These are phyloP conservation scores for Cynara cardunculus DNA, from an alignment of 129 eudicot genomes.

Conservation along the genomic window DNA sequence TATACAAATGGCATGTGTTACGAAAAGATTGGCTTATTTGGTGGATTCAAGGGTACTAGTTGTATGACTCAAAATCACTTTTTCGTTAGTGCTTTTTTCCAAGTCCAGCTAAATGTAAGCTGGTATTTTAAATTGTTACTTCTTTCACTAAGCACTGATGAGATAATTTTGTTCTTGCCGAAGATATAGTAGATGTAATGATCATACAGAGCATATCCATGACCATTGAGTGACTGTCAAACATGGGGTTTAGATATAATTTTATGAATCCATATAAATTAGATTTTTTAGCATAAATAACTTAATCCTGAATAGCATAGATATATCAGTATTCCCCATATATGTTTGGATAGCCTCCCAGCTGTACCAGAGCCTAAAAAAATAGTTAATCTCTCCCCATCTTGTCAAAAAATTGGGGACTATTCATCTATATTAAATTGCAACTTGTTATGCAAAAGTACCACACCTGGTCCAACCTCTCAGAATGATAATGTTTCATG, in stretches of 20 bases:
- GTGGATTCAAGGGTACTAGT: not conserved
- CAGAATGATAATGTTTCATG: not conserved
- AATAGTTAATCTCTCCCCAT: not conserved
- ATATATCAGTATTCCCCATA: not conserved
- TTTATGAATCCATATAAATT: not conserved
- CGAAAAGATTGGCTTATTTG: not conserved
- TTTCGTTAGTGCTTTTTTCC: not conserved
- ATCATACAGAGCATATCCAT: not conserved
- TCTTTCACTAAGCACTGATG: conserved; percentile 7
- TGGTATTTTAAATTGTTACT: not conserved
- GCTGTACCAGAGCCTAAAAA: not conserved
- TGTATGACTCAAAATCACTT: not conserved
- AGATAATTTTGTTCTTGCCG: not conserved
- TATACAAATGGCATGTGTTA: not conserved
- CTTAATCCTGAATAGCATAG: not conserved
- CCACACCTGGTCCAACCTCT: not conserved
- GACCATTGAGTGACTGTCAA: conserved; percentile 3
- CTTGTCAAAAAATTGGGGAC: not conserved
- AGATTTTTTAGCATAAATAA: not conserved
- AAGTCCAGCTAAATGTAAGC: not conserved
- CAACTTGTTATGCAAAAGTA: not conserved
- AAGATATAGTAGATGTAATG: not conserved
- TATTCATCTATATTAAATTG: not conserved
- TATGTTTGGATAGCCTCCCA: not conserved
- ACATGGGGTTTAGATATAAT: not conserved